Evolutionary conservation across 306 rosid species (phyloP).

Genomic region (Ochetophila trinervis): DNA sequence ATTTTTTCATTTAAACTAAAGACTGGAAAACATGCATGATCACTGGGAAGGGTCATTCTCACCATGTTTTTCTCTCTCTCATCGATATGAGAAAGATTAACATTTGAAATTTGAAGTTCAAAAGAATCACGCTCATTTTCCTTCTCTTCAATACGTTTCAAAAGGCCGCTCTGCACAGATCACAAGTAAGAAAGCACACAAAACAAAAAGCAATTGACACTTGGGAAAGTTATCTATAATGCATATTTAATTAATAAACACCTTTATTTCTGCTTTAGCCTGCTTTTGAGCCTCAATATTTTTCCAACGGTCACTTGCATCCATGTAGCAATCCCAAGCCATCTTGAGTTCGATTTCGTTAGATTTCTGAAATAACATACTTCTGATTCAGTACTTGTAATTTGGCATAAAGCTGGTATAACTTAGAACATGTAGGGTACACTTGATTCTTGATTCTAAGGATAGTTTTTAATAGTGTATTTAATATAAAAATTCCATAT

Average conservation of each 20-base stretch:
- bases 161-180: constrained; percentile 53
- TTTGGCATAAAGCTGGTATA: neutral
- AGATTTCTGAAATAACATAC: constrained; percentile 44
- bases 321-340: constrained; percentile 64
- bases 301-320: constrained; percentile 65
- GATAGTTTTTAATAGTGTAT: neutral
- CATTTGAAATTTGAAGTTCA: constrained; percentile 53
- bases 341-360: constrained; percentile 60
- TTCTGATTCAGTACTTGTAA: constrained; percentile 11
- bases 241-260: constrained; percentile 29
- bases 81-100: constrained; percentile 58
- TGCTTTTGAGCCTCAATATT: constrained; percentile 54
- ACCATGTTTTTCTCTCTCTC: constrained; percentile 82
- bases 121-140: constrained; percentile 48
- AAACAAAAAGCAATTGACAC: constrained; percentile 16
- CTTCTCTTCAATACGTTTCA: constrained; percentile 69
- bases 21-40: constrained; percentile 22
- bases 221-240: constrained; percentile 8
- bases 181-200: constrained; percentile 28
- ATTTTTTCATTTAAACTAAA: constrained; percentile 11
- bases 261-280: constrained; percentile 64
- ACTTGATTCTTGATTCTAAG: constrained; percentile 1
- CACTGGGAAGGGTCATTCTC: constrained; percentile 32
- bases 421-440: constrained; percentile 2
- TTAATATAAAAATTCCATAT: neutral